Conservation (phyloP, 1,284 basidiomycete species). For the Rhizoctonia solani region DNA sequence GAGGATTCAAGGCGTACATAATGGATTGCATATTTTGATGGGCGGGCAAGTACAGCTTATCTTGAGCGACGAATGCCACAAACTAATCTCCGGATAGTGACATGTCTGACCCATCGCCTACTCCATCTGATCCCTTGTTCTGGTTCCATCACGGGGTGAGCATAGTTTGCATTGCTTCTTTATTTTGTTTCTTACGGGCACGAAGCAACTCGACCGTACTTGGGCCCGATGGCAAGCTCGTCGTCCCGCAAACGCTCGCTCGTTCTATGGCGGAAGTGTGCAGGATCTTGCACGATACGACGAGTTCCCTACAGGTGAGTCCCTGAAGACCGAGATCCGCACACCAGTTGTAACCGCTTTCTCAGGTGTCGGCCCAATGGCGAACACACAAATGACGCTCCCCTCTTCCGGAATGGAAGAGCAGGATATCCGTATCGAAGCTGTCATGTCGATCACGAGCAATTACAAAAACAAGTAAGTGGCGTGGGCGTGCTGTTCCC, state of each 20-base stretch:
- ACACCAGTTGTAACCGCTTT: not conserved
- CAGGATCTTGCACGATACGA: conserved; percentile 23
- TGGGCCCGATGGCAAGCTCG: conserved; percentile 33
- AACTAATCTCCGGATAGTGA: not conserved
- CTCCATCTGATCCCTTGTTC: conserved; percentile 25
- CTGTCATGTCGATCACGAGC: conserved; percentile 19
- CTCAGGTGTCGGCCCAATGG: conserved; percentile 22
- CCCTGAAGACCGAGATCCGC: not conserved
- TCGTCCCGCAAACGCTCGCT: conserved; percentile 17
- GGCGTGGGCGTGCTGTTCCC: not conserved
- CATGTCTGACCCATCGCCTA: conserved; percentile 28
- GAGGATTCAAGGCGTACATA: conserved; percentile 33
- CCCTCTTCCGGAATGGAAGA: conserved; percentile 27
- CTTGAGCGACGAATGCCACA: not conserved
- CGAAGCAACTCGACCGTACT: conserved; percentile 28
- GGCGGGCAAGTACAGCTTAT: conserved; percentile 1
- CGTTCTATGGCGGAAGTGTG: conserved; percentile 9
- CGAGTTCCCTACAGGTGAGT: conserved; percentile 20
- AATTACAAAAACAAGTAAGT: conserved; percentile 21
- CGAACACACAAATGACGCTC: conserved; percentile 14
- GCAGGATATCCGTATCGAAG: conserved; percentile 11
- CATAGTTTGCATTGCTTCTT: too few species aligned
- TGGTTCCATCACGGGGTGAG: not conserved
- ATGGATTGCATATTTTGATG: conserved; percentile 31
- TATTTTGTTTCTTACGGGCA: too few species aligned